These are phyloP conservation scores for Termitomyces sp. DNA, from an alignment of 768 basidiomycete species.

Conservation along the genomic window DNA sequence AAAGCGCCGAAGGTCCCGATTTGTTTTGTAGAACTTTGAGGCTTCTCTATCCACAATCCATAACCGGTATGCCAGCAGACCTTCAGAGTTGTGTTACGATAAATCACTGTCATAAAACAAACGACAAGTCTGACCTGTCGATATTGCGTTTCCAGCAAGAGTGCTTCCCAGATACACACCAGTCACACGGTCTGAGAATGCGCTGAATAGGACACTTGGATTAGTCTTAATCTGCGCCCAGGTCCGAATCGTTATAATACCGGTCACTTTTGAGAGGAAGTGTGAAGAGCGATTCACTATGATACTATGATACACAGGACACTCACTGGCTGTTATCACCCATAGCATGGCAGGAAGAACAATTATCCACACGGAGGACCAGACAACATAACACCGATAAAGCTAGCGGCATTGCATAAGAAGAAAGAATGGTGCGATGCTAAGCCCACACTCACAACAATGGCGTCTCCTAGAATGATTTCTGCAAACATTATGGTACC, in stretches of 20 bases:
- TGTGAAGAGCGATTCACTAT: no score
- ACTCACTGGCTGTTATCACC: background rate
- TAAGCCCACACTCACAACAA: background rate
- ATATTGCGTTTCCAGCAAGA: background rate
- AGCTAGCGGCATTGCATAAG: no score
- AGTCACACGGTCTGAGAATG: background rate
- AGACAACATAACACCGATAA: no score
- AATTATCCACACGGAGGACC: no score
- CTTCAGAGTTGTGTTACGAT: background rate
- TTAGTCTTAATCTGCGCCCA: background rate
- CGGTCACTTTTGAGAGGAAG: background rate
- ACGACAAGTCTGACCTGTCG: background rate
- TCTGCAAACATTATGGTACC: background rate
- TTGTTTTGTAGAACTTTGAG: background rate
- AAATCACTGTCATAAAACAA: no score
- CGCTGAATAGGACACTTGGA: background rate
- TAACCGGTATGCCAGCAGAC: background rate
- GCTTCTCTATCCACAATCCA: background rate
- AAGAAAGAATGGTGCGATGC: background rate
- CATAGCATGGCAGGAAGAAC: constrained; percentile 1
- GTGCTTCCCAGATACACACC: background rate
- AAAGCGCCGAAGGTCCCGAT: background rate
- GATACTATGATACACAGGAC: no score
- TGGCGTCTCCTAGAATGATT: background rate
- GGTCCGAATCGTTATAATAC: background rate